Percentiles rank a stretch among this genome's conserved stretches.
Conservation (phyloP, 805 yeast species). For the Ogataea zsoltii region DNA sequence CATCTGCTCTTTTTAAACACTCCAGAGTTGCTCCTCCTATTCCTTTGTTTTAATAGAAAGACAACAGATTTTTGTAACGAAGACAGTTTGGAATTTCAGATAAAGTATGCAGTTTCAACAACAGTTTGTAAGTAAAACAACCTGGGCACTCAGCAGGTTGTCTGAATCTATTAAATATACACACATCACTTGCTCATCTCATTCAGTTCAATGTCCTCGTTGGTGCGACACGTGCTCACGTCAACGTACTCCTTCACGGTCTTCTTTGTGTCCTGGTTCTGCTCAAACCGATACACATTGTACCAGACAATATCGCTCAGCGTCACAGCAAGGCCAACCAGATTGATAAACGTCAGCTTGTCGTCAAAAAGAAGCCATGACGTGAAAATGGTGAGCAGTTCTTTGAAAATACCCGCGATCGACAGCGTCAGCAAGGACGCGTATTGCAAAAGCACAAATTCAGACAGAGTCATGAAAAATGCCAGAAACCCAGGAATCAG, state of each 20-base stretch:
- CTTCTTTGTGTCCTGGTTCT: slow-evolving; percentile 18
- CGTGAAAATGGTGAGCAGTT: slow-evolving; percentile 74
- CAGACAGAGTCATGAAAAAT: slow-evolving; percentile 85
- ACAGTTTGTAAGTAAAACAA: no score
- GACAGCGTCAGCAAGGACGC: slow-evolving; percentile 86
- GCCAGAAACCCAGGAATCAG: slow-evolving; percentile 85
- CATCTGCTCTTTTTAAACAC: no score
- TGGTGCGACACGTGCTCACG: neutral
- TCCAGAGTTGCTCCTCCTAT: no score
- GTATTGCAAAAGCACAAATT: slow-evolving; percentile 76
- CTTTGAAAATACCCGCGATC: slow-evolving; percentile 92
- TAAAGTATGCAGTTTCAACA: no score
- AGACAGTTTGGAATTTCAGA: no score
- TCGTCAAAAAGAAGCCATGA: slow-evolving; percentile 77
- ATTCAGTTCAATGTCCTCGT: slow-evolving; percentile 19
- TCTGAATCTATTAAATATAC: no score
- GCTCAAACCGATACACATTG: slow-evolving; percentile 60
- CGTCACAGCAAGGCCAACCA: slow-evolving; percentile 73
- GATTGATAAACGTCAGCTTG: slow-evolving; percentile 61
- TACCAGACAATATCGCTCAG: slow-evolving; percentile 81
- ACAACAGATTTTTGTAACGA: no score
- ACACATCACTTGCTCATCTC: slow-evolving; percentile 12
- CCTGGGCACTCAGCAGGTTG: no score
- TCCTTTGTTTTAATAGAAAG: no score
- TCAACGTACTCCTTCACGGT: slow-evolving; percentile 5